Evolutionary conservation across 495 filamentous ascomycete species (phyloP).

Genomic region (Hamigera avellanea): DNA sequence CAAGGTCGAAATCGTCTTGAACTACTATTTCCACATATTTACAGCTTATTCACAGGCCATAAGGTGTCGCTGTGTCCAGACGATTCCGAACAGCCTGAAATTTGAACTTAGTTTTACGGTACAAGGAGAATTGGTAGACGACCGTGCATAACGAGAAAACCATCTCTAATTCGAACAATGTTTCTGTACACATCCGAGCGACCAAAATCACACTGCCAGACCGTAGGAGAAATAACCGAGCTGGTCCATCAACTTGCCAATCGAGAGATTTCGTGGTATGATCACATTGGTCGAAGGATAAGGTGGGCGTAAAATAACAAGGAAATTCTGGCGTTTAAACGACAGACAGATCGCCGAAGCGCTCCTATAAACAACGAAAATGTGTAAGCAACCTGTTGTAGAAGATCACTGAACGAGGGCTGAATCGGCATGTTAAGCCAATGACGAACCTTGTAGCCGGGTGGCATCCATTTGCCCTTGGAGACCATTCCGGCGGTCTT

Average conservation of each 20-base stretch:
- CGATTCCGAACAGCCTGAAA: too few relatives aligned
- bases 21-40: too few relatives aligned
- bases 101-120: neutral
- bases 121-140: neutral
- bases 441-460: conserved; percentile 86
- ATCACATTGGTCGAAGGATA: conserved; percentile 25
- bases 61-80: too few relatives aligned
- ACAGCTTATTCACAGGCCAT: too few relatives aligned
- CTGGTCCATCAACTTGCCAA: conserved; percentile 23
- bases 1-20: too few relatives aligned
- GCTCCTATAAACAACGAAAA: conserved; percentile 52
- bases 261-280: conserved; percentile 24
- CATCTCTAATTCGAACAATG: conserved; percentile 28
- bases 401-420: neutral
- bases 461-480: conserved; percentile 94
- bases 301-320: conserved; percentile 14
- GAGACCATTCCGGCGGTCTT: conserved; percentile 83
- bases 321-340: conserved; percentile 47
- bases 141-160: conserved; percentile 5
- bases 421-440: neutral
- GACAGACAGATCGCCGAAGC: conserved; percentile 91
- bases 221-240: conserved; percentile 9
- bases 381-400: neutral
- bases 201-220: conserved; percentile 15
- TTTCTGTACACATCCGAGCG: conserved; percentile 37